Base-by-base conservation (phyloP, 2,329 filamentous ascomycete genomes). In the Talaromyces pinophilus region DNA sequence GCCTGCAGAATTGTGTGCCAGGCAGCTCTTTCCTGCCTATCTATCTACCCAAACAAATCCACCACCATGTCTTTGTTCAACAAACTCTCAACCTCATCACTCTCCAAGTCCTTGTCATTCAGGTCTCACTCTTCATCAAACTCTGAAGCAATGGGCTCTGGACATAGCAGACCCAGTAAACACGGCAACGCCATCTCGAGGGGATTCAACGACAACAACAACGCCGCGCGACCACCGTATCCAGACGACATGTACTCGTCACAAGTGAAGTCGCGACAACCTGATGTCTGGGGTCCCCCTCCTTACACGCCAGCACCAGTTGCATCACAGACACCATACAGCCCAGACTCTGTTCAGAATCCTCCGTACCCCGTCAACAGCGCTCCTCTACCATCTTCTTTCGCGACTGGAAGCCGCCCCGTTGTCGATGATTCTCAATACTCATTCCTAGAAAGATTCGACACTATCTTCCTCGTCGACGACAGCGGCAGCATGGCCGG, bases 381-480 rank as follows among this genome's bases (percentile, higher is more conserved):
- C 44, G 13, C 63, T 19, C 42, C 22, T 30, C 5, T 11, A 22
- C 50, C 35, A 19, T 48, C 62, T 10, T 25, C 62, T 13, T 22
- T 22, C 30, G 11, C n/a, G 11, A 28, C 30, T 5, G 42, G 25
- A 13, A 33, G 25, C 25, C 25, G 25, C 5, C 5, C 25, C 30
- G 30, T 50, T 11, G 22, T 33, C 67, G 59, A 69, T 72, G 88
- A 92, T 70, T 89, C 92, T 72, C 86, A 84, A 1, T 95, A 92
- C 75, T 85, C 88, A 1, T 96, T 96, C 75, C 87, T 98, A 5
- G 77, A 80, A 50, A 84, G 84, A 17, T 97, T 97, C 75, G 92
- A 98, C 79, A 97, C 93, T 38, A 80, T 94, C 65, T 93, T 98
- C 76, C 80, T 98, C 1, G 92, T 98, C 74, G 94, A 98, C 75